Conservation (phyloP, 208 protist genomes). For the Naegleria lovaniensis region DNA sequence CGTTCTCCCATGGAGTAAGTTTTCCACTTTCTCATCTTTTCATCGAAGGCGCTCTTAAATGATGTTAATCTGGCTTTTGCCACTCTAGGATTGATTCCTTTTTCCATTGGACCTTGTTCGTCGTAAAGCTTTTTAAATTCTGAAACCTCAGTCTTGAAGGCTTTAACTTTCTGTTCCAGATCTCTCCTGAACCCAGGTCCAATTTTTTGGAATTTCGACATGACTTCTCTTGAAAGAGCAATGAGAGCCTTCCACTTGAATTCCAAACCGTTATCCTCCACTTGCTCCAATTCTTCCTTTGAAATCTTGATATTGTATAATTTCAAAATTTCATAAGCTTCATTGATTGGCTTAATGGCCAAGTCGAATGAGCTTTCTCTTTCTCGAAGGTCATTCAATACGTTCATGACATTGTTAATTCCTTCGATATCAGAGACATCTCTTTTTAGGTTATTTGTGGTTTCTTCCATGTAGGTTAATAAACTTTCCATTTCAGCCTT, state of each 20-base stretch:
- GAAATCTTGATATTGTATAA: slow-evolving; percentile 32
- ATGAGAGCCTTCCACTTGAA: slow-evolving; percentile 83
- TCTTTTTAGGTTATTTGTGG: slow-evolving; percentile 40
- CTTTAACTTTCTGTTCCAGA: slow-evolving; percentile 82
- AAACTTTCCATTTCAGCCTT: slow-evolving; percentile 46
- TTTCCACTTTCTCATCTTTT: slow-evolving; percentile 85
- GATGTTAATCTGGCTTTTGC: slow-evolving; percentile 87
- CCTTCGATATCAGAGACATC: slow-evolving; percentile 56
- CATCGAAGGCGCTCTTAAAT: slow-evolving; percentile 86
- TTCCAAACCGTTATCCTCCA: slow-evolving; percentile 46
- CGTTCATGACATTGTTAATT: slow-evolving; percentile 46
- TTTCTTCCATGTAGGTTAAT: slow-evolving; percentile 51
- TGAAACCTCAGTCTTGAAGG: slow-evolving; percentile 79
- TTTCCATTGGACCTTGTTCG: slow-evolving; percentile 86
- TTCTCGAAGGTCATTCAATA: slow-evolving; percentile 46
- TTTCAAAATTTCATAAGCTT: slow-evolving; percentile 49
- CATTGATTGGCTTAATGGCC: slow-evolving; percentile 52
- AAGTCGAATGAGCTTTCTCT: slow-evolving; percentile 51
- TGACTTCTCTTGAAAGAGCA: slow-evolving; percentile 59
- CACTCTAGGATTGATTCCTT: slow-evolving; percentile 78
- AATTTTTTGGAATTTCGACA: slow-evolving; percentile 76
- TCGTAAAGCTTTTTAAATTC: slow-evolving; percentile 89
- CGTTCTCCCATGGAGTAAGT: slow-evolving; percentile 86
- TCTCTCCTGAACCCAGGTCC: slow-evolving; percentile 82
- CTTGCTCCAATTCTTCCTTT: slow-evolving; percentile 41